Percentiles rank a stretch among this genome's conserved stretches.
Conservation (phyloP, 2,329 filamentous ascomycete species). For the Trematosphaeria pertusa region DNA sequence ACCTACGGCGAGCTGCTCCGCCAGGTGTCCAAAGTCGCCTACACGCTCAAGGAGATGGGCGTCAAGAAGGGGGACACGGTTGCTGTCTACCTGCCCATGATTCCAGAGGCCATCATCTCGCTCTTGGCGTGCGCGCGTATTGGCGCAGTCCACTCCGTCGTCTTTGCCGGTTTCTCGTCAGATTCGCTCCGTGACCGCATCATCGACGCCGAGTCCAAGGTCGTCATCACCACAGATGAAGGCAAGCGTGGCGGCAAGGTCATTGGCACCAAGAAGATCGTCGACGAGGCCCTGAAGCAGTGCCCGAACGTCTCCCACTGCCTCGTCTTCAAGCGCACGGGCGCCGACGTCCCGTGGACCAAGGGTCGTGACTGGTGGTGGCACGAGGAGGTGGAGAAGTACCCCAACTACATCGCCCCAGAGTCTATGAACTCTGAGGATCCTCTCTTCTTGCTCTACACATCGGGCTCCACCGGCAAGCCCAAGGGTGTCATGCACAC, state of each 20-base stretch:
- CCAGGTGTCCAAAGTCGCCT: conserved; percentile 86
- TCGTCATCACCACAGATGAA: conserved; percentile 97
- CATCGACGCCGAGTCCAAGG: conserved; percentile 85
- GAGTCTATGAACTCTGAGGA: conserved; percentile 93
- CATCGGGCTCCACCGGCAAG: conserved; percentile 96
- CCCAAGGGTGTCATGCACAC: conserved; percentile 99
- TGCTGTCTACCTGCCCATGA: conserved; percentile 98
- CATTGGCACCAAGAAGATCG: conserved; percentile 98
- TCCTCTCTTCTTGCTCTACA: conserved; percentile 96
- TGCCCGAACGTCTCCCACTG: conserved; percentile 87
- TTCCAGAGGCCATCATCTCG: conserved; percentile 90
- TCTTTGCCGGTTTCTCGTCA: conserved; percentile 97
- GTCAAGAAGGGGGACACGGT: conserved; percentile 98
- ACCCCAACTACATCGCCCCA: conserved; percentile 88
- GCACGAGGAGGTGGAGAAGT: conserved; percentile 98
- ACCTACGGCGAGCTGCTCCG: conserved; percentile 93
- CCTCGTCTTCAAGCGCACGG: conserved; percentile 94
- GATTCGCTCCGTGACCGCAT: conserved; percentile 96
- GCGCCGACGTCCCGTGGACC: conserved; percentile 90
- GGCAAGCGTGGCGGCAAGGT: conserved; percentile 97
- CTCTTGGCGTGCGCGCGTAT: conserved; percentile 92
- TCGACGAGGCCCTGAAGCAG: conserved; percentile 95
- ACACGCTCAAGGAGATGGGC: conserved; percentile 91
- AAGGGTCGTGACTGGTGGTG: conserved; percentile 92
- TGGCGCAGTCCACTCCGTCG: conserved; percentile 94